Conservation (phyloP, 2,329 filamentous ascomycete species). For the Tolypocladium album region DNA sequence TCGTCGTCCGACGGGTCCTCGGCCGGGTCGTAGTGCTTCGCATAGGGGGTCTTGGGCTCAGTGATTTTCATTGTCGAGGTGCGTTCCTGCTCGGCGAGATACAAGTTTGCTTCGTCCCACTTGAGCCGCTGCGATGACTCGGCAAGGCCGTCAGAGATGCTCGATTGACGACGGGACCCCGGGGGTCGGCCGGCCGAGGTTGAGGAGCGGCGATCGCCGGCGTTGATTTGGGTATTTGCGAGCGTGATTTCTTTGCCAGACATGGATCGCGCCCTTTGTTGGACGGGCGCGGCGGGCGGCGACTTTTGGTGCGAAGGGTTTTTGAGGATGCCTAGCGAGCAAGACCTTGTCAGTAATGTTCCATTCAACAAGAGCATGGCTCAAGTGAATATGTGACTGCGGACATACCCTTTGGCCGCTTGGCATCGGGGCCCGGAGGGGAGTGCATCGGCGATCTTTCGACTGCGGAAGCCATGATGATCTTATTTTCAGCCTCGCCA, state of each 20-base stretch:
- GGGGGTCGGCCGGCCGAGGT: slow-evolving; percentile 54
- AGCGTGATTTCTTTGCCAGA: slow-evolving; percentile 83
- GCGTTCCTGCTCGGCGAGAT: slow-evolving; percentile 92
- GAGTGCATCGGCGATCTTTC: slow-evolving; percentile 28
- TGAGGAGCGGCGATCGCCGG: slow-evolving; percentile 77
- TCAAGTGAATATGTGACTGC: background rate
- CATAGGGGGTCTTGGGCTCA: slow-evolving; percentile 96
- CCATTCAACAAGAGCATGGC: background rate
- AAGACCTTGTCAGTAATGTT: background rate
- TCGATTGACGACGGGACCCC: slow-evolving; percentile 64
- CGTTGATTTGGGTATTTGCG: slow-evolving; percentile 90
- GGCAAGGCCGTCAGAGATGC: slow-evolving; percentile 31
- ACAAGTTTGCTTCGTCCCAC: slow-evolving; percentile 98
- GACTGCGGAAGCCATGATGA: slow-evolving; percentile 28
- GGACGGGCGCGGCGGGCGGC: slow-evolving; percentile 38
- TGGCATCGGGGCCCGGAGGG: slow-evolving; percentile 27
- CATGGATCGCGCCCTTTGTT: slow-evolving; percentile 23
- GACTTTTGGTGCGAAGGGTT: slow-evolving; percentile 60
- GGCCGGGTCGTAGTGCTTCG: slow-evolving; percentile 77
- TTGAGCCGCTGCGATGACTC: slow-evolving; percentile 66
- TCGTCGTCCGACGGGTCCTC: slow-evolving; percentile 82
- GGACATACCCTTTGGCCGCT: slow-evolving; percentile 34
- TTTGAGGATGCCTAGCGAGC: slow-evolving; percentile 72
- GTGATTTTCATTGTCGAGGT: slow-evolving; percentile 97
- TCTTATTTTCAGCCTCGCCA: background rate